Evolutionary conservation across 345 rosid genomes (phyloP), one percentile per base, ranked within the genome.

Genomic region (Melaleuca quinquenervia): DNA sequence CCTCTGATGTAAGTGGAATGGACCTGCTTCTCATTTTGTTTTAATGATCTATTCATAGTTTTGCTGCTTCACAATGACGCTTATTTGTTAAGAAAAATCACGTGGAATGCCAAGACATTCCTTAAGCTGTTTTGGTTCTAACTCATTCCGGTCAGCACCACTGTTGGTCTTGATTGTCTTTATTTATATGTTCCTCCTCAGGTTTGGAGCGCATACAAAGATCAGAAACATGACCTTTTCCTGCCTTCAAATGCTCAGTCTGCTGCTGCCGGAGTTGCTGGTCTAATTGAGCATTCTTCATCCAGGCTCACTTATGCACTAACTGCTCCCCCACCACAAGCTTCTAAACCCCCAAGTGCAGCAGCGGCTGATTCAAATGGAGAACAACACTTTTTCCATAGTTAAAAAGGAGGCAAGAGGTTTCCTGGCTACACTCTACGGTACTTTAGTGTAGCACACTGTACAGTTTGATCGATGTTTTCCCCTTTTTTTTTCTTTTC

Each of bases 161-260:
- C 60, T 41, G 10, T 56, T 16, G 45, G 53, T 70, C 21, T 74
- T 56, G 50, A 56, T 56, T 64, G 76, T 58, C 5, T 56, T 45
- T 41, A 12, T 54, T 53, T 70, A 12, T 24, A 12, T 27, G 20
- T 24, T 50, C 16, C 75, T 84, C 84, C 84, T 82, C 90, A 97
- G 99, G 98, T 96, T 14, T 97, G 99, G 99, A 85, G 95, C 48
- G 99, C 98, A 10, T 97, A 97, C 85, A 96, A 97, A 88, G 99
- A 96, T 91, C 99, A 97, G 94, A 97, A 93, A 86, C 99, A 97
- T 50, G 99, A 97, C 88, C 96, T 97, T 52, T 96, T 97, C 93
- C 96, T 97, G 60, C 99, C 99, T 56, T 94, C 99, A 70, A 97
- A 91, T 84, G 98, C 96, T 8, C 98, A 97, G 86, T 96, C 98